Evolutionary conservation across 2,329 filamentous ascomycete genomes (phyloP).

Genomic region (Microdochium trichocladiopsis): DNA sequence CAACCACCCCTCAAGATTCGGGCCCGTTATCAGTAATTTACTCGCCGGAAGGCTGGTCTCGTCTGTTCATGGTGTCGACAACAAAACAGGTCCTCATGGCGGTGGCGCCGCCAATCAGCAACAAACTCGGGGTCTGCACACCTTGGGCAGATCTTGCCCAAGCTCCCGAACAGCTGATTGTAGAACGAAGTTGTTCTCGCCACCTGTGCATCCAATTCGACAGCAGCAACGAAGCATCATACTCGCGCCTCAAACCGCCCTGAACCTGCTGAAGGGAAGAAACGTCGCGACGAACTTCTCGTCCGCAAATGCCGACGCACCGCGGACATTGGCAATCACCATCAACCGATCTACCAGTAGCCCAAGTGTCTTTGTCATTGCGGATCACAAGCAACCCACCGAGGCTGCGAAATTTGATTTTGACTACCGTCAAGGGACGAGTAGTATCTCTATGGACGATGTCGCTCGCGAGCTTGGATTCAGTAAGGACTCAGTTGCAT

Average conservation of each 20-base stretch:
- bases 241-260: conserved; percentile 43
- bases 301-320: conserved; percentile 22
- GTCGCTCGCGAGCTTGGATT: conserved; percentile 47
- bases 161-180: too few relatives aligned
- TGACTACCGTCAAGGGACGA: conserved; percentile 43
- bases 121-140: conserved; percentile 47
- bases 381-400: conserved; percentile 37
- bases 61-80: conserved; percentile 5
- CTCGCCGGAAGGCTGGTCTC: conserved; percentile 30
- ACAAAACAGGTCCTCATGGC: not conserved
- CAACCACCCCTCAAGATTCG: conserved; percentile 70
- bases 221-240: conserved; percentile 43
- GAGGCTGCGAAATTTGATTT: conserved; percentile 53
- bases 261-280: conserved; percentile 46
- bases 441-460: conserved; percentile 29
- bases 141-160: conserved; percentile 14
- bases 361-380: conserved; percentile 54
- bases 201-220: too few relatives aligned
- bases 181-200: conserved; percentile 35
- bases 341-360: conserved; percentile 55
- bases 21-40: conserved; percentile 57
- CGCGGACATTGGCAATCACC: conserved; percentile 53
- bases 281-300: conserved; percentile 34
- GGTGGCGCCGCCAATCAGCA: not conserved
- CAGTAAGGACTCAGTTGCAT: conserved; percentile 30